Conservation (phyloP, 768 basidiomycete species). For the Boletus patriciae region DNA sequence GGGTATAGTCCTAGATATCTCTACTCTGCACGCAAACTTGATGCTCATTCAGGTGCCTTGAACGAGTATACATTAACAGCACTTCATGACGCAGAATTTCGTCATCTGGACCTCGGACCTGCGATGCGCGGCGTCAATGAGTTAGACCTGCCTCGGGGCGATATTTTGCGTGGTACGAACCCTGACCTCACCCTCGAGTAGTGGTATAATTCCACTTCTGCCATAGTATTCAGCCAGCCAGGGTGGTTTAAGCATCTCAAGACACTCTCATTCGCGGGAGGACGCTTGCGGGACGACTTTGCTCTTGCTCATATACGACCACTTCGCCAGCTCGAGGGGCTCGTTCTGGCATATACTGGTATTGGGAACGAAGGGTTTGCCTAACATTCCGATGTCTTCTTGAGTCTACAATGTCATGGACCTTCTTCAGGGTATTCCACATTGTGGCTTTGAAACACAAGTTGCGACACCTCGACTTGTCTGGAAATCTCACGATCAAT, state of each 20-base stretch:
- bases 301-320: slow-evolving; percentile 54
- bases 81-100: slow-evolving; percentile 48
- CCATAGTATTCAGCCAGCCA: slow-evolving; percentile 50
- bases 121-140: slow-evolving; percentile 50
- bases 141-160: slow-evolving; percentile 46
- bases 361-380: slow-evolving; percentile 64
- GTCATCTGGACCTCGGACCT: slow-evolving; percentile 43
- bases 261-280: slow-evolving; percentile 51
- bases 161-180: slow-evolving; percentile 44
- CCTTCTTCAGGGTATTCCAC: slow-evolving; percentile 50
- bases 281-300: slow-evolving; percentile 42
- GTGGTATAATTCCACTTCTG: slow-evolving; percentile 1
- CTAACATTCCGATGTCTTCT: background rate
- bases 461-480: slow-evolving; percentile 51
- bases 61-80: slow-evolving; percentile 44
- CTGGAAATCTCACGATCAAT: slow-evolving; percentile 51
- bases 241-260: slow-evolving; percentile 51
- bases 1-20: slow-evolving; percentile 32
- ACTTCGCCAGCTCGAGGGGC: slow-evolving; percentile 48
- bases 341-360: slow-evolving; percentile 52
- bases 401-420: slow-evolving; percentile 5
- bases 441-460: slow-evolving; percentile 56
- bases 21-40: slow-evolving; percentile 17
- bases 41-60: slow-evolving; percentile 43
- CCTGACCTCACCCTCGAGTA: background rate